Base-by-base conservation (phyloP, 2,329 filamentous ascomycete species). In the Metarhizium anisopliae region DNA sequence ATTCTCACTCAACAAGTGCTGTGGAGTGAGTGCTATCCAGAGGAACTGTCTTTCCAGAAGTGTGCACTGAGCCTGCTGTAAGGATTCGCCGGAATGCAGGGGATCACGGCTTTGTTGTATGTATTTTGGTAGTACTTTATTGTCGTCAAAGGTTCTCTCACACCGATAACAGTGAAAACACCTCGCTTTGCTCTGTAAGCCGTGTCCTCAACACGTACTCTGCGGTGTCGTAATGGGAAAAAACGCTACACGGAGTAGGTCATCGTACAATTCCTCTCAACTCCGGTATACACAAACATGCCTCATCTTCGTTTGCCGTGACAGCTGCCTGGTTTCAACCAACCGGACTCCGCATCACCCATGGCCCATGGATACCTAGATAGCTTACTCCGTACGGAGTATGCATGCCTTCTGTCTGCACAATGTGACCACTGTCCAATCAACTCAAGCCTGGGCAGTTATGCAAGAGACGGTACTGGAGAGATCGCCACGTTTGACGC, bases 401-500 rank as follows among this genome's bases (percentile, higher is more conserved):
- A 35, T 35, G 32, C 32, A 55, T 52, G 40, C 54, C 47, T 47
- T 47, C 16, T 55, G 50, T 29, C 36, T 40, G n/a, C 18, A 13
- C 43, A 35, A 8, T 35, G 32, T 20, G 11, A 14, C 55, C 50
- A 29, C 18, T 35, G 54, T 35, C 60, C 65, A 65, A 65, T 64
- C 45, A 36, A 25, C 14, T 42, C 6, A 13, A 43, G 14, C 11
- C 25, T 20, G n/a, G 20, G 13, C 29, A 61, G 56, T 65, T 59
- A 58, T 66, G 63, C 61, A 51, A 63, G 55, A 52, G 53, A 53
- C 47, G 55, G 60, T 56, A 42, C 52, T 58, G 60, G 57, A 55
- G 56, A 56, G 64, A 68, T 65, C 63, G 56, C 50, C 61, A 55
- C 56, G 50, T 56, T 56, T 56, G 58, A 58, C 56, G 51, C 50